Base-by-base conservation (phyloP, 2,329 filamentous ascomycete species). In the Corniculantispora saksenae region DNA sequence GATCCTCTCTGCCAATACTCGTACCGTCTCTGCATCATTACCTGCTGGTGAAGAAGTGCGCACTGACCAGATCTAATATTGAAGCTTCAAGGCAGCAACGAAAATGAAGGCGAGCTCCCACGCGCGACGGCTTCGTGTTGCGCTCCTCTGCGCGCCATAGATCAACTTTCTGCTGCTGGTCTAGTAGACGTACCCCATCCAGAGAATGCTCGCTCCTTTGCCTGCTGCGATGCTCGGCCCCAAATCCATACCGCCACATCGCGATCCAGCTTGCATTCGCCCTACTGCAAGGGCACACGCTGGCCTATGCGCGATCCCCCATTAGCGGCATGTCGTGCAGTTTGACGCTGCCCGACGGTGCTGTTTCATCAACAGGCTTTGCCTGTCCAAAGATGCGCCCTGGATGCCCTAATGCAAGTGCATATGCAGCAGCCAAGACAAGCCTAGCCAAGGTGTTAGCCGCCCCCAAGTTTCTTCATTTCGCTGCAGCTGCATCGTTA, bases 201-300 rank as follows among this genome's bases (percentile, higher is more conserved):
- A 15, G 15, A 32, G 10, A 43, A 19, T 13, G 10, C 38, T 43
- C 38, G n/a, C n/a, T n/a, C 21, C 29, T n/a, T 29, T 40, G 23
- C 21, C 29, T 15, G 25, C 29, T 23, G 29, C 58, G 21, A 48
- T 25, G 6, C n/a, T 19, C 23, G 3, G 17, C 21, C 48, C 48
- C 59, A 25, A 54, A 56, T 56, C 43, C 45, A 27, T 61, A 19
- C 59, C 59, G 59, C 48, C 59, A 61, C 58, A 61, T 61, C 48
- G 50, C 38, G 59, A 61, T 53, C 32, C 47, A 17, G 35, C 51
- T 53, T 29, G 32, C 48, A 27, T 45, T 50, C 27, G 23, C 23
- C 23, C 29, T 25, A 40, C 32, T 17, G 25, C 48, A 45, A 29
- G 35, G 50, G 7, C 59, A 7, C 48, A 23, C 23, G 17, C 47